Base-by-base conservation (phyloP, 2,329 filamentous ascomycete species). In the Ceratocystis variospora region DNA sequence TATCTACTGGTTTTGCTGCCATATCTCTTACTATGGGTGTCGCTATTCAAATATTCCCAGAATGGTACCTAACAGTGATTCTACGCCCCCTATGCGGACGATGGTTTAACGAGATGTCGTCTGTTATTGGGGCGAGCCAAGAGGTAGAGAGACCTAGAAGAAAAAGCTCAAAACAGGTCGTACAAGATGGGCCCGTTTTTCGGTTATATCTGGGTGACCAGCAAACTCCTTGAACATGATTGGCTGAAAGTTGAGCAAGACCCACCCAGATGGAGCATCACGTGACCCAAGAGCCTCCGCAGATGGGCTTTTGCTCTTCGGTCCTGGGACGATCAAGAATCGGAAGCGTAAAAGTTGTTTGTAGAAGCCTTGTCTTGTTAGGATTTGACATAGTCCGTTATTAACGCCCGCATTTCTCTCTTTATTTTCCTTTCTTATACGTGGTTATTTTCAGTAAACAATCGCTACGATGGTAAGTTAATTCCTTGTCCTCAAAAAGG, bases 21-120 rank as follows among this genome's bases (percentile, higher is more conserved):
- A 80, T 91, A 8, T 93, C 90, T 19, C 77, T 96, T 10, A 88
- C 89, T 0, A 82, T 89, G 72, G 90, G 87, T 63, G 80, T 87
- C 3, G 73, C 86, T 17, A 86, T 96, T 66, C 86, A 90, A 65
- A 77, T 86, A 28, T 81, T 92, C 64, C 90, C 90, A 0, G 89
- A 80, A 33, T 77, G 75, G 75, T 69, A 74, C 64, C 70, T 63
- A 1, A 65, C 64, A 8, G 62, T 69, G 64, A 50, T 69, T 17
- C 66, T 68, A 19, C 59, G 62, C 10, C 44, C 66, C 12, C 55
- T 68, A 28, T 66, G 67, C 25, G 17, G 61, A 46, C 63, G 67
- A 61, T 67, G 63, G 66, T 65, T 68, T 15, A 37, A 46, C 15
- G 19, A 48, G 5, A 22, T 33, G n/a, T 15, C 44, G 28, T 46